Evolutionary conservation across 2,329 filamentous ascomycete genomes (phyloP), one percentile per base, ranked within the genome.

Genomic region (Pseudonectria buxi): DNA sequence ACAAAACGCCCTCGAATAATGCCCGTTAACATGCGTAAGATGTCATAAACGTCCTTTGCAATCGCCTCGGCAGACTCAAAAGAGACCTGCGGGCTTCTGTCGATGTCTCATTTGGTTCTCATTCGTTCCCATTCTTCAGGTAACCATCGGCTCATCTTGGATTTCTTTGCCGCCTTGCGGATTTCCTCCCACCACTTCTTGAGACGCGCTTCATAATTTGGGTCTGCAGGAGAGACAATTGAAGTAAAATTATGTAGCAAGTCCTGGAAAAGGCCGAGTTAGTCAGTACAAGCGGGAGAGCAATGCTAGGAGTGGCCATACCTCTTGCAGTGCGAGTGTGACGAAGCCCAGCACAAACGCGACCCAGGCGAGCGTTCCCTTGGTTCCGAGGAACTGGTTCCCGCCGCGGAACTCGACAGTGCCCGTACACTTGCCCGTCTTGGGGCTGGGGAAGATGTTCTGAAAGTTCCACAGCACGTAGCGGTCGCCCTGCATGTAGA

Each of bases 381-480:
- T 57, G 3, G 59, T 62, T 32, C 46, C 54, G 36, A 63, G 47
- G 37, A 63, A 63, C 45, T 63, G 60, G 36, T 60, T 62, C 2
- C 61, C 61, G 10, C 61, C 61, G 3, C 61, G 55, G 31, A 64
- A 64, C 49, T 64, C 61, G 14, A 64, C 54, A 1, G 61, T 63
- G 0, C 60, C 61, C 7, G 57, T 61, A 29, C 57, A 62, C 28
- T 55, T 43, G 6, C 57, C 58, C 26, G 56, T 61, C 51, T 57
- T 62, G 28, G 58, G 57, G 34, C 56, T 54, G 2, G 59, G 54
- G 33, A 60, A 59, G 39, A 60, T 59, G 40, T 63, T 64, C 36
- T 62, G 55, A 31, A 64, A 64, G 34, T 64, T 63, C 61, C 62
- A 64, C 26, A 64, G 42, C 10, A 64, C 61, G 36, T 63, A 62